Percentiles rank a stretch among this genome's conserved stretches.
Conservation (phyloP, 2,329 filamentous ascomycete species). For the Raffaelea arxii region DNA sequence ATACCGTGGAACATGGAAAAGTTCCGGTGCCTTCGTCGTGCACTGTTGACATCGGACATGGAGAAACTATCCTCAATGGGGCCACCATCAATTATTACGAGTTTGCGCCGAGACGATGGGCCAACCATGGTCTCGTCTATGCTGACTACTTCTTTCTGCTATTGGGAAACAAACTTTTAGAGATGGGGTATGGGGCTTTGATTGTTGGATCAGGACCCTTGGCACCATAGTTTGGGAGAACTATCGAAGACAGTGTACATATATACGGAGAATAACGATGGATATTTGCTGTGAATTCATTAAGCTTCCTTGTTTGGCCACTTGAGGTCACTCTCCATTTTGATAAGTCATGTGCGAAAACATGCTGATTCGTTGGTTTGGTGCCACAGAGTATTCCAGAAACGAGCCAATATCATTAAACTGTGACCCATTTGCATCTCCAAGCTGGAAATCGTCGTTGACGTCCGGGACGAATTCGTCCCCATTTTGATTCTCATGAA, state of each 20-base stretch:
- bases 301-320: no score
- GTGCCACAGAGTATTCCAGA: background rate
- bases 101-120: conserved; percentile 12
- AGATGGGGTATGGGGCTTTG: conserved; percentile 16
- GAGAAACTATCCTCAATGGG: conserved; percentile 17
- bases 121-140: conserved; percentile 30
- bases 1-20: background rate
- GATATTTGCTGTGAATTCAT: no score
- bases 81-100: conserved; percentile 19
- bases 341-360: no score
- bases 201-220: no score
- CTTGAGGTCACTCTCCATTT: no score
- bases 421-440: no score
- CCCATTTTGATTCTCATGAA: no score
- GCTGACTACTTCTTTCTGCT: conserved; percentile 35
- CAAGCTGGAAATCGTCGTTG: no score
- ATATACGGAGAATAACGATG: no score
- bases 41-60: conserved; percentile 9
- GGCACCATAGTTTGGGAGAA: background rate
- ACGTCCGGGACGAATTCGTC: no score
- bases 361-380: conserved; percentile 1
- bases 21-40: no score
- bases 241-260: no score
- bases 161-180: conserved; percentile 31
- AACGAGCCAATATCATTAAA: conserved; percentile 25